Evolutionary conservation across 257 asterid species (phyloP).

Genomic region (Solanum bulbocastanum): DNA sequence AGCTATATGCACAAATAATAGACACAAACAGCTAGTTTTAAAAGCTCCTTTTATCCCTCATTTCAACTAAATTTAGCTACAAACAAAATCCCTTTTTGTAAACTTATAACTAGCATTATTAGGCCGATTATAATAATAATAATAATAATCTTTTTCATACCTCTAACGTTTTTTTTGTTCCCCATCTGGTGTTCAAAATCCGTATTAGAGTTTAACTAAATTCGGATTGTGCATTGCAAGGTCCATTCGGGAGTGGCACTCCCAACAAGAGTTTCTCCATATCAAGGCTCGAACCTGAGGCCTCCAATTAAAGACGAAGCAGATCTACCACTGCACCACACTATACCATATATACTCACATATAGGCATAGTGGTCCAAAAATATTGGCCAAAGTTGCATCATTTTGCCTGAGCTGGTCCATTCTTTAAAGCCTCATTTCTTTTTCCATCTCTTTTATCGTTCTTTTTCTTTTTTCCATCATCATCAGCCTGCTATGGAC

Average conservation of each 20-base stretch:
- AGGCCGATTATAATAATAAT: background rate
- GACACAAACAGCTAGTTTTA: conserved; percentile 11
- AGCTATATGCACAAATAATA: conserved; percentile 26
- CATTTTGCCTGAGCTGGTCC: conserved; percentile 36
- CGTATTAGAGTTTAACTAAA: background rate
- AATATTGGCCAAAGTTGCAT: conserved; percentile 31
- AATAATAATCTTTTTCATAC: background rate
- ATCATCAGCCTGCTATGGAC: conserved; percentile 10
- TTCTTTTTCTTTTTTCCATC: background rate
- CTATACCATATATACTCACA: background rate
- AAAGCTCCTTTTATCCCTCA: conserved; percentile 40
- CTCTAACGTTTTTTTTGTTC: background rate
- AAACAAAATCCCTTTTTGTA: conserved; percentile 22
- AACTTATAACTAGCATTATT: background rate
- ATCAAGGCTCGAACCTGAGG: accelerated
- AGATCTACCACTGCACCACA: background rate
- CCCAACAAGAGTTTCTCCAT: background rate
- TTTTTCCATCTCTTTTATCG: conserved; percentile 7
- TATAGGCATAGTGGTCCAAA: conserved; percentile 28
- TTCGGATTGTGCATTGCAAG: accelerated
- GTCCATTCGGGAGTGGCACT: accelerated
- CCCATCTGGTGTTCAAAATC: background rate
- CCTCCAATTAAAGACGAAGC: background rate
- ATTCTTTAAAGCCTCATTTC: conserved; percentile 10
- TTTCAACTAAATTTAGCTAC: conserved; percentile 27